phyloP scores from a whole-genome alignment of 768 basidiomycete species.

The Panaeolus cyanescens region DNA sequence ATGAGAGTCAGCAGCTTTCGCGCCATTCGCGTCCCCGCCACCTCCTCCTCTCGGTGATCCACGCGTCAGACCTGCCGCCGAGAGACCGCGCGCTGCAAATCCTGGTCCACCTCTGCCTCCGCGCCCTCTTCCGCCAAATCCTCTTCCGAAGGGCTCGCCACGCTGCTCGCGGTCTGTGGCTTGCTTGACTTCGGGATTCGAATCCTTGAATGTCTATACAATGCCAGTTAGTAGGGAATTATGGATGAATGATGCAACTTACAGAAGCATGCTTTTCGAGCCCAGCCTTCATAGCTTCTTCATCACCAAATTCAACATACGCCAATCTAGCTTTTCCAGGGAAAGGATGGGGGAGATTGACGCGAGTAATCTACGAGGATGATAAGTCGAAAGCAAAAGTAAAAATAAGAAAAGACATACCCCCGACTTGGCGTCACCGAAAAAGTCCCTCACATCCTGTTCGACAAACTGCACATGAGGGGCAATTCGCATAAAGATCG shows the following conservation, averaged over 20 bases:
- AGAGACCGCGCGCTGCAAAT: constrained; percentile 66
- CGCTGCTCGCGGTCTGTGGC: constrained; percentile 61
- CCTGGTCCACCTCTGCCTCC: constrained; percentile 53
- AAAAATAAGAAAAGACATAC: constrained; percentile 41
- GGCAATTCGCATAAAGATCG: constrained; percentile 76
- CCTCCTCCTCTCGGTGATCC: constrained; percentile 20
- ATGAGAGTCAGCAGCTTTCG: background rate
- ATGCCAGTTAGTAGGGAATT: constrained; percentile 13
- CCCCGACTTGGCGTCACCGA: constrained; percentile 66
- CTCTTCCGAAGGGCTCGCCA: constrained; percentile 35
- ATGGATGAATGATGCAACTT: constrained; percentile 19
- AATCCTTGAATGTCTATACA: constrained; percentile 69
- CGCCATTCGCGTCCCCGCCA: constrained; percentile 8
- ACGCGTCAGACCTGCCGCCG: constrained; percentile 67
- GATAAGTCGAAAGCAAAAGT: constrained; percentile 5
- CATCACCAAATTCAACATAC: constrained; percentile 90
- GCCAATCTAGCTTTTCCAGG: constrained; percentile 62
- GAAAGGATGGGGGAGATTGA: constrained; percentile 56
- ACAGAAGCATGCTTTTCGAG: constrained; percentile 78
- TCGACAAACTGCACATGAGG: constrained; percentile 52
- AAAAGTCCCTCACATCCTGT: constrained; percentile 73
- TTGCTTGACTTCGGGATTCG: constrained; percentile 65
- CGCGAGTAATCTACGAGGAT: constrained; percentile 58
- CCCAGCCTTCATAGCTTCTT: constrained; percentile 81
- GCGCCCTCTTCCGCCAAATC: constrained; percentile 40